Evolutionary conservation across 2,329 filamentous ascomycete species (phyloP).

Genomic region (Phialophora expanda): DNA sequence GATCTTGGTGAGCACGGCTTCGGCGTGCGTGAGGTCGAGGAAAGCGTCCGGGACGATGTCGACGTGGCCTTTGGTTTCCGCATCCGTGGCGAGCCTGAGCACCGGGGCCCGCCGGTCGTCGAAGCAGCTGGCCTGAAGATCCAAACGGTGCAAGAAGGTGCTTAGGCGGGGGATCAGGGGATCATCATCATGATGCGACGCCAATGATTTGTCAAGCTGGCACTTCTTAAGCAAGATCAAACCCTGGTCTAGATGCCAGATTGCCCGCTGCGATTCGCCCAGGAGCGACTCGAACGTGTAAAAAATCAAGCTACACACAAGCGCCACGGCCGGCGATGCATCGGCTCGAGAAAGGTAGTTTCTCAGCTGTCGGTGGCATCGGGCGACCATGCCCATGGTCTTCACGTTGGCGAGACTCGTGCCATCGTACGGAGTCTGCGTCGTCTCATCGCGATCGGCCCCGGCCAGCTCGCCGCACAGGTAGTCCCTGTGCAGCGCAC

Average conservation of each 20-base stretch:
- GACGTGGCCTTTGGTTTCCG: slow-evolving; percentile 10
- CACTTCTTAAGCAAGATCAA: slow-evolving; percentile 36
- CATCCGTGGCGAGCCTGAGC: slow-evolving; percentile 26
- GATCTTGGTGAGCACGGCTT: slow-evolving; percentile 35
- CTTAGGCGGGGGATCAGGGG: slow-evolving; percentile 24
- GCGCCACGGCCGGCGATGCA: slow-evolving; percentile 37
- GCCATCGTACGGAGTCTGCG: neutral
- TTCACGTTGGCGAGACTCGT: neutral
- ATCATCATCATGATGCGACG: slow-evolving; percentile 12
- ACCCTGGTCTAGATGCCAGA: slow-evolving; percentile 41
- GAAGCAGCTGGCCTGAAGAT: slow-evolving; percentile 40
- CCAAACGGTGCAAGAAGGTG: slow-evolving; percentile 34
- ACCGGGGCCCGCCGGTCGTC: slow-evolving; percentile 26
- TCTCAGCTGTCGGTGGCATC: slow-evolving; percentile 40
- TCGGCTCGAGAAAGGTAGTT: slow-evolving; percentile 34
- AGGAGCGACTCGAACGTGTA: slow-evolving; percentile 41
- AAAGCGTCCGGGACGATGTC: slow-evolving; percentile 18
- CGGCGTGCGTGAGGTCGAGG: slow-evolving; percentile 23
- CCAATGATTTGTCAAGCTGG: slow-evolving; percentile 16
- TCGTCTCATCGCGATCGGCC: neutral
- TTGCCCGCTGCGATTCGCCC: slow-evolving; percentile 37
- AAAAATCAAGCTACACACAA: slow-evolving; percentile 41
- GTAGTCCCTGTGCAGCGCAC: slow-evolving; percentile 64
- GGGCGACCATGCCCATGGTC: slow-evolving; percentile 34
- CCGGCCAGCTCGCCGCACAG: slow-evolving; percentile 24